Conservation (phyloP, 2,329 filamentous ascomycete genomes). For the Claviceps sp. region DNA sequence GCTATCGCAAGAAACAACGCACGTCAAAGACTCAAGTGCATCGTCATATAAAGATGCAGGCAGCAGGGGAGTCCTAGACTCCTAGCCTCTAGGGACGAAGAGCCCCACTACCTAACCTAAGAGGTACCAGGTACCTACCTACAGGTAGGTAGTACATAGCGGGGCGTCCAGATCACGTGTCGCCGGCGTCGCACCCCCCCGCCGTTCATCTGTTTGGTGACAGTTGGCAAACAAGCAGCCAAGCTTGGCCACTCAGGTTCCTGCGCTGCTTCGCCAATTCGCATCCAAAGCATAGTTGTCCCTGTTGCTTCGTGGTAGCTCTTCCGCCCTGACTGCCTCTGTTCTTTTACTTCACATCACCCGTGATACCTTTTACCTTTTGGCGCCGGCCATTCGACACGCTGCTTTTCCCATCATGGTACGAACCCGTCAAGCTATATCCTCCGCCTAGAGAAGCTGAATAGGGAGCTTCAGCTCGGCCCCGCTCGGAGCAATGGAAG, state of each 20-base stretch:
- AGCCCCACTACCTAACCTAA: too few species aligned
- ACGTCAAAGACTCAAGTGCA: too few species aligned
- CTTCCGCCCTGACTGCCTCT: not conserved
- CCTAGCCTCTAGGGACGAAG: not conserved
- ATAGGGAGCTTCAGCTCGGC: not conserved
- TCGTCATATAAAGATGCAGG: not conserved
- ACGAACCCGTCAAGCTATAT: not conserved
- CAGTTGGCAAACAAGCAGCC: constrained; percentile 1
- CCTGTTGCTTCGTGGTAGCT: not conserved
- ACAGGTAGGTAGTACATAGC: too few species aligned
- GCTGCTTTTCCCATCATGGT: constrained; percentile 2
- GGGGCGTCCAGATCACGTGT: not conserved
- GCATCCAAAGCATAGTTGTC: not conserved
- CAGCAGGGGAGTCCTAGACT: too few species aligned
- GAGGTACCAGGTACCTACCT: too few species aligned
- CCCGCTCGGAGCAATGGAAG: not conserved
- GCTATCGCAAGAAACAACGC: too few species aligned
- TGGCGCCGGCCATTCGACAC: not conserved
- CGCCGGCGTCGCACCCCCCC: not conserved
- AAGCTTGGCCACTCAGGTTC: not conserved
- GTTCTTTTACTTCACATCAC: not conserved
- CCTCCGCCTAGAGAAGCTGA: not conserved
- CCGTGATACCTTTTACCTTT: constrained; percentile 4
- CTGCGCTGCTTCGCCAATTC: constrained; percentile 1
- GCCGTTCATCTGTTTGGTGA: not conserved